Base-by-base conservation (phyloP, 768 basidiomycete genomes). In the Naematelia encephala region DNA sequence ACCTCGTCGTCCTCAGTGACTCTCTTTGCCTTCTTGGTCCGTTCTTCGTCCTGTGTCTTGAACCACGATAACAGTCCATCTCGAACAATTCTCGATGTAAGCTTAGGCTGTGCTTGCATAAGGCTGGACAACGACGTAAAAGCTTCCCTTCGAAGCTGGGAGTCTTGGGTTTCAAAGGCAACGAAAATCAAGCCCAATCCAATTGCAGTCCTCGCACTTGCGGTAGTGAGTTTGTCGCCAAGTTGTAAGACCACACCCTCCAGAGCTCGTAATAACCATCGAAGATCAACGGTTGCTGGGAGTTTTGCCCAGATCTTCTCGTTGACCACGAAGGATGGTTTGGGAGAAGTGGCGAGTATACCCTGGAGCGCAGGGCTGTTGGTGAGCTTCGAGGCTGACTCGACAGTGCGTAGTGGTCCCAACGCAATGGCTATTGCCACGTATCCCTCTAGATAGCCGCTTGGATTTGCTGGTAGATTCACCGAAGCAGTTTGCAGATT, bases 301-400 rank as follows among this genome's bases (percentile, higher is more conserved):
- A 87, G 63, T 72, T 89, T 91, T 59, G 86, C 84, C 68, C 90
- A 91, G 0, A 90, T 85, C 73, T 89, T 91, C 54, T 94, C 91
- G 84, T 85, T 90, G 13, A 93, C 67, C 42, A 97, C 76, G 78
- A 96, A 96, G 1, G 88, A 87, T 0, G 90, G 88, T 71, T 91
- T 96, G 22, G 82, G 78, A 13, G 80, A 78, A 0, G 84, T 76
- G 3, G 75, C 51, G 19, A 75, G 63, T 34, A 80, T 58, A 8
- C 60, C 57, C 27, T 72, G 64, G 25, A 79, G 46, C 16, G 66
- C 65, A 0, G 74, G 47, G 46, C 77, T 77, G 21, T 62, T 52
- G 8, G 62, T 34, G 29, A 79, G 60, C 46, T 63, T 63, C 23
- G 50, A 26, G 13, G 68, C 62, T 5, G 81, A 76, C 19, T 80